Evolutionary conservation across 768 basidiomycete genomes (phyloP).

Genomic region (Trametes cubensis): DNA sequence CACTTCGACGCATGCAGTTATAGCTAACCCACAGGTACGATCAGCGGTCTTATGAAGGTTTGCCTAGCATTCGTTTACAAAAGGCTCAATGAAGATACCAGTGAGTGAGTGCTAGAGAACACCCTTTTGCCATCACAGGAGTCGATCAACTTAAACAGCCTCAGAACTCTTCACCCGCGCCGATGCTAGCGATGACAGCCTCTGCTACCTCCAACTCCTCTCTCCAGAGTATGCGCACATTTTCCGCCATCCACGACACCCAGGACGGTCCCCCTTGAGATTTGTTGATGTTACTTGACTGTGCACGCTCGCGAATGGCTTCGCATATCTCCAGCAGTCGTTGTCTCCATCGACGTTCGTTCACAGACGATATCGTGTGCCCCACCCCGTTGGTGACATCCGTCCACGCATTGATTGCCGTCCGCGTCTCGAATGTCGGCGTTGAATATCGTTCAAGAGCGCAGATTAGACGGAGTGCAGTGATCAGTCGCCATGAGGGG

Average conservation of each 20-base stretch:
- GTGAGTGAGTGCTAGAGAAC: neutral
- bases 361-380: slow-evolving; percentile 32
- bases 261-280: slow-evolving; percentile 33
- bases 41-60: too few relatives aligned
- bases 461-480: slow-evolving; percentile 69
- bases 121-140: neutral
- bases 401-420: slow-evolving; percentile 50
- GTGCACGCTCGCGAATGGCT: slow-evolving; percentile 49
- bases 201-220: slow-evolving; percentile 60
- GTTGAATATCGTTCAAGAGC: slow-evolving; percentile 37
- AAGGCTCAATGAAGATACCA: too few relatives aligned
- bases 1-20: too few relatives aligned
- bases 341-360: slow-evolving; percentile 34
- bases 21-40: too few relatives aligned
- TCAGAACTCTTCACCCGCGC: slow-evolving; percentile 52
- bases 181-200: slow-evolving; percentile 49
- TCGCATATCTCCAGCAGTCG: slow-evolving; percentile 44
- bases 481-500: slow-evolving; percentile 81
- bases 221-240: slow-evolving; percentile 56
- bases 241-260: slow-evolving; percentile 39
- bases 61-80: too few relatives aligned
- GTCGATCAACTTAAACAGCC: neutral
- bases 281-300: slow-evolving; percentile 27
- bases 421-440: slow-evolving; percentile 31
- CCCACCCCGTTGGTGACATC: slow-evolving; percentile 44